These are phyloP conservation scores for Bassia scoparia DNA, from an alignment of 148 eudicot genomes.

Conservation along the genomic window DNA sequence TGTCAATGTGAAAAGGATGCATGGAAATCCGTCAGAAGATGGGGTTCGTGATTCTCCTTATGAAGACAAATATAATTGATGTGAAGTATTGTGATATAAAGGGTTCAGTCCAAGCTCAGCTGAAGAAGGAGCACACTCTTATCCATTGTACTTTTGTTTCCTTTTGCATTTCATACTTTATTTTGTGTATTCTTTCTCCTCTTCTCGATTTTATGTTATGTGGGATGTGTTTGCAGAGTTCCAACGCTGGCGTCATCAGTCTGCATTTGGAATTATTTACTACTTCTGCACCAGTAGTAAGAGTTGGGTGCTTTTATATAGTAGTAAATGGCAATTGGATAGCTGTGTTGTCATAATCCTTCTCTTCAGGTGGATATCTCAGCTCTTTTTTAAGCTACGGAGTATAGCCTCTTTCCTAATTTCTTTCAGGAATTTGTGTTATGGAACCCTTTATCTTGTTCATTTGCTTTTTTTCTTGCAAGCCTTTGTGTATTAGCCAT, in stretches of 20 bases:
- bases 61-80: conserved; percentile 67
- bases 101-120: conserved; percentile 64
- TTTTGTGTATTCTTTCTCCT: neutral
- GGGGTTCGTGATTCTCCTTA: conserved; percentile 78
- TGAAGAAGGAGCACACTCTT: conserved; percentile 51
- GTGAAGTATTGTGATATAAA: conserved; percentile 63
- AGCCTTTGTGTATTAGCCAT: too few species aligned
- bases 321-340: conserved; percentile 84
- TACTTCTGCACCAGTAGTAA: conserved; percentile 79
- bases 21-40: conserved; percentile 60
- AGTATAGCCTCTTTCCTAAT: too few species aligned
- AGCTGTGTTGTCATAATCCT: conserved; percentile 72
- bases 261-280: conserved; percentile 53
- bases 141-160: too few species aligned
- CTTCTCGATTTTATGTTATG: neutral
- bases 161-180: conserved; percentile 1
- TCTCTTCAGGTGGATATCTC: conserved; percentile 61
- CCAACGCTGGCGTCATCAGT: conserved; percentile 79
- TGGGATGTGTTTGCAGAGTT: conserved; percentile 49
- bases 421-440: neutral
- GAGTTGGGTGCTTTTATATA: conserved; percentile 94
- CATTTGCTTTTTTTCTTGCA: too few species aligned
- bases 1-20: conserved; percentile 81
- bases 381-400: neutral
- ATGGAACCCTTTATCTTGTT: too few species aligned